Evolutionary conservation across 176 grass and related monocot species (phyloP), one percentile per base, ranked within the genome.

Genomic region (Canna indica): DNA sequence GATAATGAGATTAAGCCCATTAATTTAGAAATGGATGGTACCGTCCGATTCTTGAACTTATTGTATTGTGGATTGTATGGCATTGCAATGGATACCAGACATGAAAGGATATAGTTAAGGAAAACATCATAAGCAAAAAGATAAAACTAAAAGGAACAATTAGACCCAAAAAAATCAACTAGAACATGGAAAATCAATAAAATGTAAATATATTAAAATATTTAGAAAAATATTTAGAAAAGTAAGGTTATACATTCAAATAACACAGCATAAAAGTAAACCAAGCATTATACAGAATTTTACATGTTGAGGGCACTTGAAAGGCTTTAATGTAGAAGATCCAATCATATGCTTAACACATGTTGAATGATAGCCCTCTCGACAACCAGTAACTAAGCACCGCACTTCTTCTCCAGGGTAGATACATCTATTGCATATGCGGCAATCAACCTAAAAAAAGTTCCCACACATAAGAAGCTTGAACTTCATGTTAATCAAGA

Each of bases 271-370:
- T 1, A 50, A 48, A 1, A 48, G 25, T 42, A 44, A 15, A 20
- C 14, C 9, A 20, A 60, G 22, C 44, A 65, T 66, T 17, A n/a
- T 52, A 52, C 10, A 14, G 15, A 76, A 76, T 16, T 15, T 65
- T 65, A 76, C 74, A 76, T 76, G 74, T 52, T 76, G 74, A 53
- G 74, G 45, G 25, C 74, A 76, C 74, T 76, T 76, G 61, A 76
- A 76, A 66, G 74, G 60, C 52, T 67, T 76, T 33, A 27, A 47
- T 34, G 41, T 50, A 46, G 34, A 42, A 9, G 13, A 18, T 52
- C 61, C 60, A 50, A 65, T 65, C 63, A 35, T 50, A 29, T 66
- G 17, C 28, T 52, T 65, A 11, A 59, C 60, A 18, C 74, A 76
- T 27, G 44, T 50, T n/a, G 14, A 45, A 67, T 67, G 74, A 24